These are phyloP conservation scores for Bothriochloa decipiens DNA, from an alignment of 176 grass and related monocot species.

Conservation along the genomic window DNA sequence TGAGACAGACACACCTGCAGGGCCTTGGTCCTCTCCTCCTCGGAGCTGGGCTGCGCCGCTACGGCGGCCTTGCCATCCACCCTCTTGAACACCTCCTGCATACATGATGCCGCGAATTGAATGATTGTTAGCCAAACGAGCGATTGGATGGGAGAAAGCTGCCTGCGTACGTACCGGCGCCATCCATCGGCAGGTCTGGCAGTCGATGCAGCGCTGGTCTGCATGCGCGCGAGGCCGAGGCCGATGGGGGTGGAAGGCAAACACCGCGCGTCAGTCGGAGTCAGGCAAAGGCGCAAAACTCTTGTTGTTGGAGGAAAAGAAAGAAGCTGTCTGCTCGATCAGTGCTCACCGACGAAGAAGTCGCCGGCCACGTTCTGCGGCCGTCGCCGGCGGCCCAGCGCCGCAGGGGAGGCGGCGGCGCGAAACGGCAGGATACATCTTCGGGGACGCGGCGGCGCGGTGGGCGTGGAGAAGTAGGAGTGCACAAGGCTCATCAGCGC, in stretches of 20 bases:
- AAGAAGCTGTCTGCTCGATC: neutral
- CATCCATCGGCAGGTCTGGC: conserved; percentile 95
- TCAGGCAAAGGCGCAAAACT: too few species aligned
- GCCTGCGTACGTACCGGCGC: conserved; percentile 51
- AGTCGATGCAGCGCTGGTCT: conserved; percentile 91
- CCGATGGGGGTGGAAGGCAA: neutral
- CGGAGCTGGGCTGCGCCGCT: conserved; percentile 55
- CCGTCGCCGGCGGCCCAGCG: conserved; percentile 33
- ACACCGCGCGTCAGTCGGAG: neutral
- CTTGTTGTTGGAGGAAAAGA: neutral
- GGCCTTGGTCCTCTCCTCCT: conserved; percentile 67
- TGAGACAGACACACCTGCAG: conserved; percentile 52
- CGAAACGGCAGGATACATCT: neutral
- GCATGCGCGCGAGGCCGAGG: neutral
- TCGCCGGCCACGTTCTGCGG: conserved; percentile 66
- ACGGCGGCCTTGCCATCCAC: conserved; percentile 68
- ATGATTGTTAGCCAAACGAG: neutral
- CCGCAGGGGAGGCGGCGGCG: conserved; percentile 10
- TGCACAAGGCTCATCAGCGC: conserved; percentile 22
- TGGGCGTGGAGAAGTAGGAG: neutral
- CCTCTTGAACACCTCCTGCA: conserved; percentile 73
- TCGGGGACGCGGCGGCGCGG: neutral
- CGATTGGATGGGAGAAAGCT: neutral
- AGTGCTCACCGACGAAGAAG: conserved; percentile 70
- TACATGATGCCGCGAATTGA: neutral